Evolutionary conservation across 768 basidiomycete genomes (phyloP), one percentile per base, ranked within the genome.

Genomic region (Psilocybe sp.): DNA sequence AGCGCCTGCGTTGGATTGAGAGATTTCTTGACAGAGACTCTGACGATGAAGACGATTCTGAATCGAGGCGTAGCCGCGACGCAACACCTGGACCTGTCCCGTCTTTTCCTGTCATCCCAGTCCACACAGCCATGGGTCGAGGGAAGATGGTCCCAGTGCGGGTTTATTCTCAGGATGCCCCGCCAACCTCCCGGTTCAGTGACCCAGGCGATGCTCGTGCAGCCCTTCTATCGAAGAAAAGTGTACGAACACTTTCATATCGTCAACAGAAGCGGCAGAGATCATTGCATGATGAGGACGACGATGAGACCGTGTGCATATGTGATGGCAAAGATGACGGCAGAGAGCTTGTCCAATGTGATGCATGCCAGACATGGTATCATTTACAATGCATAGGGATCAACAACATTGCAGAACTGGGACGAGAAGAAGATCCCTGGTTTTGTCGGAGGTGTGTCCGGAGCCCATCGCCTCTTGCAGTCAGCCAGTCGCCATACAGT

Each of bases 331-430:
- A 68, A 44, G 84, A 87, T 57, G 85, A 89, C 51, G 89, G 85
- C 3, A 72, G 84, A n/a, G 78, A 82, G 50, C 74, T 89, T 40
- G 91, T 92, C 31, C 90, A 91, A 59, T 93, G 90, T 56, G 89
- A 92, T 58, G 74, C 76, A 4, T 93, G 90, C 64, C 73, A 80
- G 61, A 83, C 74, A 13, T 93, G 90, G 90, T 92, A 87, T 61
- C 90, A 93, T 66, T 74, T 90, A 31, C 69, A 80, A 39, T 93
- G 90, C 65, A 83, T 92, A 34, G 89, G 88, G 45, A 86, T 92
- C 57, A 69, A 67, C 45, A 76, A 73, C 56, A 75, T 81, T 32
- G 66, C 75, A 10, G 82, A 89, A 45, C 71, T 92, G 13, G 90
- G 88, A 6, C 77, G 67, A 43, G 87, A 89, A 60, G 87, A 90